Conservation (phyloP, 1,284 basidiomycete genomes). For the Cutaneotrichosporon cavernicola region DNA sequence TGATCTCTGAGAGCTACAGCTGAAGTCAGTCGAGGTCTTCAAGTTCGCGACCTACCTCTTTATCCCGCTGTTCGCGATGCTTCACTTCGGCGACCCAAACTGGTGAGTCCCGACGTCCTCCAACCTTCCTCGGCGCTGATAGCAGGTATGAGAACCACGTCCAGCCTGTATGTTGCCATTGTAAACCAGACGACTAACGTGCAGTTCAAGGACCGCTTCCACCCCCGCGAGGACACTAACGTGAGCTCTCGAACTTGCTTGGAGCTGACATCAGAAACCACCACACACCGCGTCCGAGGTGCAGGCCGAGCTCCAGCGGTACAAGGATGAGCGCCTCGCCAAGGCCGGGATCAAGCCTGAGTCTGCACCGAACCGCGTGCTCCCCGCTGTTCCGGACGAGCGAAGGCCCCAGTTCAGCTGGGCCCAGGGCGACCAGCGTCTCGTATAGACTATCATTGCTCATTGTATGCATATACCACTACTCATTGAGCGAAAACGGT, state of each 20-base stretch:
- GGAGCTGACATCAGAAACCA: conserved; percentile 35
- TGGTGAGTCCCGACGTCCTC: conserved; percentile 59
- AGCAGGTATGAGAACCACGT: conserved; percentile 30
- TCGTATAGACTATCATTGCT: conserved; percentile 20
- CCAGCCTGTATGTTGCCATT: conserved; percentile 19
- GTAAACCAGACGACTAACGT: background rate
- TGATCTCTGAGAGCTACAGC: background rate
- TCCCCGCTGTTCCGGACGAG: conserved; percentile 7
- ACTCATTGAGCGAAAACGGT: conserved; percentile 9
- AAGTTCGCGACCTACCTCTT: conserved; percentile 86
- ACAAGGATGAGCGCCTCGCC: conserved; percentile 34
- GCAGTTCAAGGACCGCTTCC: conserved; percentile 45
- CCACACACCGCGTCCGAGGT: conserved; percentile 37
- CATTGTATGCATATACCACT: conserved; percentile 24
- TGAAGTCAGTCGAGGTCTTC: conserved; percentile 69
- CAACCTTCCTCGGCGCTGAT: conserved; percentile 10
- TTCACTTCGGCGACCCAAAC: conserved; percentile 84
- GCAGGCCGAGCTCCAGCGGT: conserved; percentile 37
- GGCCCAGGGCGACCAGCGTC: conserved; percentile 27
- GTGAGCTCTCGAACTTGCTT: conserved; percentile 29
- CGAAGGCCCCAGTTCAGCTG: conserved; percentile 17
- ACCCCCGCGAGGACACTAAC: conserved; percentile 49
- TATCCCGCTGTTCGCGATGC: conserved; percentile 76
- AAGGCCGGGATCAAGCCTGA: conserved; percentile 8
- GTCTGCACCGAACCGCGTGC: conserved; percentile 1